Conservation (phyloP, 108 stramenopile species). For the Nitzschia inconspicua region DNA sequence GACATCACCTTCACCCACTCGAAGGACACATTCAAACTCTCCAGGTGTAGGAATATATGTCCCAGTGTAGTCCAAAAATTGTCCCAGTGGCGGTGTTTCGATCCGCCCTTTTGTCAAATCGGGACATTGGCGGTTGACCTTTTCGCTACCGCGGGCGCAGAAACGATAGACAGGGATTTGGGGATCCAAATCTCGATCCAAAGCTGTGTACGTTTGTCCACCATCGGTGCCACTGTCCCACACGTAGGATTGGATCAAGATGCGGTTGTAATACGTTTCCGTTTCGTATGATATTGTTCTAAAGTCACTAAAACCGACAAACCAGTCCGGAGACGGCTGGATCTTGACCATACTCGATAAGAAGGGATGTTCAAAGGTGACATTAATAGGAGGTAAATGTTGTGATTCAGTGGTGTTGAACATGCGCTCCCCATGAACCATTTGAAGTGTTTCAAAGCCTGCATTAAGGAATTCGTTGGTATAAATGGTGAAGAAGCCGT, state of each 20-base stretch:
- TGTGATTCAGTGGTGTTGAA: slow-evolving; percentile 32
- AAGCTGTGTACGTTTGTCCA: slow-evolving; percentile 35
- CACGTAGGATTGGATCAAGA: slow-evolving; percentile 37
- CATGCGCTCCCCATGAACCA: slow-evolving; percentile 32
- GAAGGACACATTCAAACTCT: slow-evolving; percentile 43
- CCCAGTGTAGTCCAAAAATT: slow-evolving; percentile 30
- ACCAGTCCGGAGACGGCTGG: slow-evolving; percentile 50
- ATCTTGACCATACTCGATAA: slow-evolving; percentile 36
- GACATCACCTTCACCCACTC: slow-evolving; percentile 26
- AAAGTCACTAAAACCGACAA: slow-evolving; percentile 41
- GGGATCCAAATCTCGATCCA: slow-evolving; percentile 48
- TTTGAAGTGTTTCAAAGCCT: slow-evolving; percentile 30
- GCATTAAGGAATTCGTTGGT: slow-evolving; percentile 34
- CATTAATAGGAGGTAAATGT: slow-evolving; percentile 43
- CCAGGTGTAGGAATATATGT: slow-evolving; percentile 25
- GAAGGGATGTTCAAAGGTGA: slow-evolving; percentile 28
- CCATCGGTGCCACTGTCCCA: slow-evolving; percentile 51
- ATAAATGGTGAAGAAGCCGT: slow-evolving; percentile 36
- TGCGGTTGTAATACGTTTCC: slow-evolving; percentile 35
- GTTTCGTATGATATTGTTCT: slow-evolving; percentile 30
- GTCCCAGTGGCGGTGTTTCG: slow-evolving; percentile 21
- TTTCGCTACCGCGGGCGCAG: background rate
- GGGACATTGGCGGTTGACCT: slow-evolving; percentile 14
- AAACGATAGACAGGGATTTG: slow-evolving; percentile 30
- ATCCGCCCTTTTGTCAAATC: background rate